These are phyloP conservation scores for Podochytrium sp. DNA, from an alignment of 192 early-diverging fungal species.

Conservation along the genomic window DNA sequence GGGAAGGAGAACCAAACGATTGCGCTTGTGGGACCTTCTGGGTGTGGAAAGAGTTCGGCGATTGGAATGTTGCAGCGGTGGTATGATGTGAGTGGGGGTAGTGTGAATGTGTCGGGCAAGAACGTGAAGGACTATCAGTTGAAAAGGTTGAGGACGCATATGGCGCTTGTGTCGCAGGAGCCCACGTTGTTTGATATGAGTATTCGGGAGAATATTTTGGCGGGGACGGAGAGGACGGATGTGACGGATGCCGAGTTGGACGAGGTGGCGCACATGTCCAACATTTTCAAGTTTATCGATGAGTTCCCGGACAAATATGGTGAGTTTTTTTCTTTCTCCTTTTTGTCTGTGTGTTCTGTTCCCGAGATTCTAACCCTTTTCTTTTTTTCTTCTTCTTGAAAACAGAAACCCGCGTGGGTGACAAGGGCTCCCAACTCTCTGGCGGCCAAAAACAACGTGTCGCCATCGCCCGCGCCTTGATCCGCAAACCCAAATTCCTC, in stretches of 20 bases:
- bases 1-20: slow-evolving; percentile 68
- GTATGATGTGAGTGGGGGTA: slow-evolving; percentile 71
- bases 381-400: not conserved
- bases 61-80: slow-evolving; percentile 68
- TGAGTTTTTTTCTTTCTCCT: slow-evolving; percentile 1
- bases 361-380: not conserved
- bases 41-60: slow-evolving; percentile 70
- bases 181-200: slow-evolving; percentile 53
- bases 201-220: slow-evolving; percentile 48
- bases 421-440: slow-evolving; percentile 55
- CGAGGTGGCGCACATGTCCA: slow-evolving; percentile 68
- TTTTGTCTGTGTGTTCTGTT: not conserved
- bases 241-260: slow-evolving; percentile 62
- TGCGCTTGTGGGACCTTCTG: slow-evolving; percentile 75
- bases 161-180: slow-evolving; percentile 69
- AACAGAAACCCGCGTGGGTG: slow-evolving; percentile 45
- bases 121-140: slow-evolving; percentile 70
- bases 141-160: slow-evolving; percentile 59
- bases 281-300: slow-evolving; percentile 81
- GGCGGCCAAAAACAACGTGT: slow-evolving; percentile 52
- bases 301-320: slow-evolving; percentile 75
- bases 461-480: slow-evolving; percentile 67
- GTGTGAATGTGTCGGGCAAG: slow-evolving; percentile 61
- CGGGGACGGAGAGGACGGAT: slow-evolving; percentile 18
- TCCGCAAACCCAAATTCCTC: slow-evolving; percentile 57